A percentile compares a stretch with the other conserved stretches of the same genome.
Conservation (phyloP, 2,329 filamentous ascomycete species). For the Pseudogymnoascus destructans region DNA sequence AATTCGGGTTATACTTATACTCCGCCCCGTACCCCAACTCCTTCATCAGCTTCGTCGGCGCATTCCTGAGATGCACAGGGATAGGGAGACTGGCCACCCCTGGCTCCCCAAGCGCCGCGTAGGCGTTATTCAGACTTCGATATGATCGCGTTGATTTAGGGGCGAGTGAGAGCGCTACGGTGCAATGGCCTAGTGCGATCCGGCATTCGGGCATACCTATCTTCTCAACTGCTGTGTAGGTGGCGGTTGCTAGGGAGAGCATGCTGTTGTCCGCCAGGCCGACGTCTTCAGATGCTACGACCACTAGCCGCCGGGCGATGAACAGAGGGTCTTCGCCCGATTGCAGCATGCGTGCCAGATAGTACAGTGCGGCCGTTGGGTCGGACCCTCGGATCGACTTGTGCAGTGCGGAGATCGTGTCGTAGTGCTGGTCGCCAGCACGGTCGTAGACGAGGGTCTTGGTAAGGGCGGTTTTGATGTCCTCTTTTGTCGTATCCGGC, state of each 20-base stretch:
- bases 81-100: conserved; percentile 72
- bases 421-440: conserved; percentile 91
- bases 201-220: conserved; percentile 91
- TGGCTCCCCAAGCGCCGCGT: conserved; percentile 66
- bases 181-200: conserved; percentile 79
- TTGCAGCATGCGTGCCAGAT: conserved; percentile 88
- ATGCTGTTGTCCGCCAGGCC: conserved; percentile 79
- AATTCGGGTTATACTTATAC: conserved; percentile 96
- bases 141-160: conserved; percentile 84
- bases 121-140: conserved; percentile 66
- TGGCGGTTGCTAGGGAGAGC: conserved; percentile 69
- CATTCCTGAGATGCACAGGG: conserved; percentile 79
- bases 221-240: conserved; percentile 80
- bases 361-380: conserved; percentile 81
- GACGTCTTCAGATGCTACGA: conserved; percentile 89
- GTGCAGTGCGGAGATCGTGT: conserved; percentile 93
- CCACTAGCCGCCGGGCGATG: conserved; percentile 82
- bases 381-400: conserved; percentile 85
- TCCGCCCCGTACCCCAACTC: conserved; percentile 80
- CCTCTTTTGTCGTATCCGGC: conserved; percentile 54
- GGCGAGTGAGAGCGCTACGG: conserved; percentile 66
- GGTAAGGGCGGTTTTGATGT: conserved; percentile 71
- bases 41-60: conserved; percentile 84
- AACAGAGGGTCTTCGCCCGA: conserved; percentile 89
- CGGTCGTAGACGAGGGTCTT: conserved; percentile 92